phyloP scores from a whole-genome alignment of 2,329 filamentous ascomycete genomes.

The Botrytis cinerea region DNA sequence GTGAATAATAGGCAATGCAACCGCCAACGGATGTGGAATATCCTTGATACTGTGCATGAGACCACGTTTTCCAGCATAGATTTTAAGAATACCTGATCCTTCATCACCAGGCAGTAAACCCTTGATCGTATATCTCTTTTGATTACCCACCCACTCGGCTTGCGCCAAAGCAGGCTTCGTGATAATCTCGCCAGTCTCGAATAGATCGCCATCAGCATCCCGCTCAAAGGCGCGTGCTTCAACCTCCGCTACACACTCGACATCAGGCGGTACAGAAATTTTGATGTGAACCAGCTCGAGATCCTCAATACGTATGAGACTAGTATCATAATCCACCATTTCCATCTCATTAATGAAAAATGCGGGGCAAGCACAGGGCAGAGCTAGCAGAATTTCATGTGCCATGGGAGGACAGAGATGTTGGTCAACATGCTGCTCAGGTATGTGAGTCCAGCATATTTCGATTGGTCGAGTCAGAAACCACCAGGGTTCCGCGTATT shows the following conservation, averaged over 20 bases:
- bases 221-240: constrained; percentile 79
- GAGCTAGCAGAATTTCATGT: constrained; percentile 79
- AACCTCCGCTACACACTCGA: constrained; percentile 90
- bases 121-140: constrained; percentile 92
- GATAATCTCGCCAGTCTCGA: constrained; percentile 85
- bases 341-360: constrained; percentile 83
- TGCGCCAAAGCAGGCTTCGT: constrained; percentile 87
- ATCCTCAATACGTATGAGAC: constrained; percentile 80
- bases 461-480: constrained; percentile 89
- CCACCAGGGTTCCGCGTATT: constrained; percentile 83
- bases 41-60: constrained; percentile 98
- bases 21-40: constrained; percentile 87
- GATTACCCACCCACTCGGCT: constrained; percentile 83
- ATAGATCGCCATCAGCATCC: constrained; percentile 87
- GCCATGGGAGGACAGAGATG: constrained; percentile 88
- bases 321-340: constrained; percentile 89
- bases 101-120: constrained; percentile 89
- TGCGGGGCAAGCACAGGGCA: constrained; percentile 82
- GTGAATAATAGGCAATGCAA: constrained; percentile 87
- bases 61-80: constrained; percentile 92
- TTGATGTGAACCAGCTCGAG: constrained; percentile 91
- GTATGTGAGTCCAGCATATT: constrained; percentile 94
- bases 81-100: constrained; percentile 80
- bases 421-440: constrained; percentile 83
- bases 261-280: constrained; percentile 82